These are phyloP conservation scores for Gnomoniopsis smithogilvyi DNA, from an alignment of 2,329 filamentous ascomycete genomes.

Conservation along the genomic window DNA sequence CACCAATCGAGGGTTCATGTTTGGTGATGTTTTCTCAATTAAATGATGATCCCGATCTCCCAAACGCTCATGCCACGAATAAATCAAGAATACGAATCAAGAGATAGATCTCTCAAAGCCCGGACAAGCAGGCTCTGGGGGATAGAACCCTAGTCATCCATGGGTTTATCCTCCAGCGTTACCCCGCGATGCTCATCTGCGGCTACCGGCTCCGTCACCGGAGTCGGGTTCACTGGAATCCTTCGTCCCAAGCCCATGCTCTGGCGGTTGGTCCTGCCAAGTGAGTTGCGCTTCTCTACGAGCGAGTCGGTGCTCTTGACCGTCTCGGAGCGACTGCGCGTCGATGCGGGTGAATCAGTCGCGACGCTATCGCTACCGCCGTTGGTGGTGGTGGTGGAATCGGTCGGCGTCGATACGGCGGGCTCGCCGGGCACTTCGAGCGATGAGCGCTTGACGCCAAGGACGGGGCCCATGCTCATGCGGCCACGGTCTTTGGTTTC, in stretches of 20 bases:
- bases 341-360: constrained; percentile 19
- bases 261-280: constrained; percentile 53
- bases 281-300: constrained; percentile 64
- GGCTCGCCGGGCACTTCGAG: constrained; percentile 74
- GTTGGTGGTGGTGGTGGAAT: constrained; percentile 20
- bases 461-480: constrained; percentile 47
- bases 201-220: constrained; percentile 27
- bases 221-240: constrained; percentile 34
- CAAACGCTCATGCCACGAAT: background rate
- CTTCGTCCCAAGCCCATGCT: constrained; percentile 52
- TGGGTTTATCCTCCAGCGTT: constrained; percentile 71
- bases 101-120: background rate
- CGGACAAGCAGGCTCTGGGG: background rate
- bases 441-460: constrained; percentile 59
- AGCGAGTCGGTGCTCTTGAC: constrained; percentile 27
- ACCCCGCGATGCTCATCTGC: constrained; percentile 46
- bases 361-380: constrained; percentile 17
- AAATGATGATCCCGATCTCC: background rate
- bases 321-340: constrained; percentile 17
- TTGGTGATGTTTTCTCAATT: background rate
- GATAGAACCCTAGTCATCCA: constrained; percentile 59
- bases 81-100: too few relatives aligned
- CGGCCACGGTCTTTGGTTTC: constrained; percentile 50
- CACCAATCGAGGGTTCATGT: background rate
- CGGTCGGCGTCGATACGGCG: constrained; percentile 24